Evolutionary conservation across 169 alveolate species (phyloP).

Genomic region (Eimeria praecox): DNA sequence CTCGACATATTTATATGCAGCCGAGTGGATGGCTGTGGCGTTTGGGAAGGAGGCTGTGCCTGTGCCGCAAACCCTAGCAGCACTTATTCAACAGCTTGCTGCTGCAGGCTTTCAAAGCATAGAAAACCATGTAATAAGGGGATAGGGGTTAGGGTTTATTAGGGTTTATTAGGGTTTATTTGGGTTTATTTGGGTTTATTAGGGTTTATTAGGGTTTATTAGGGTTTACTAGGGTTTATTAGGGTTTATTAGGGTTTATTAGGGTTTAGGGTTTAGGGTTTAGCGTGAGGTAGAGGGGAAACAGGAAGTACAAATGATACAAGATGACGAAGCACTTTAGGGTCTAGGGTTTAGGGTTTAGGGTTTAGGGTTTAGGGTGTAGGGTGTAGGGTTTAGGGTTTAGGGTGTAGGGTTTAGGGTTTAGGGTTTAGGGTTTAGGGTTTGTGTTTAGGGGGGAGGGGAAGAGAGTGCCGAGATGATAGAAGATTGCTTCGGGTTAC

Average conservation of each 20-base stretch:
- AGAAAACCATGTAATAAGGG: neutral
- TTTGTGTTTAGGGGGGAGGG: too few species aligned
- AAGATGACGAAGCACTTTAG: too few species aligned
- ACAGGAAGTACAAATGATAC: neutral
- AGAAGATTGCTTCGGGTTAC: neutral
- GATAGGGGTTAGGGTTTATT: neutral
- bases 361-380: slow-evolving; percentile 15
- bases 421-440: too few species aligned
- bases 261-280: neutral
- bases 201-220: neutral
- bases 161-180: neutral
- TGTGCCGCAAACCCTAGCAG: neutral
- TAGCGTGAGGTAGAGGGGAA: neutral
- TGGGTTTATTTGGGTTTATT: neutral
- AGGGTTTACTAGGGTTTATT: too few species aligned
- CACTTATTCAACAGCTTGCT: neutral
- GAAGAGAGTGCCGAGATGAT: slow-evolving; percentile 27
- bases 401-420: too few species aligned
- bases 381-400: too few species aligned
- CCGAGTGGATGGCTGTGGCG: slow-evolving; percentile 71
- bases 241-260: neutral
- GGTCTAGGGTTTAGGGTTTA: too few species aligned
- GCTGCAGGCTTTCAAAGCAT: slow-evolving; percentile 6
- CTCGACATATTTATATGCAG: slow-evolving; percentile 68
- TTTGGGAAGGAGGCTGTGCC: slow-evolving; percentile 23